phyloP scores from a whole-genome alignment of 2,329 filamentous ascomycete species.

The Aspergillus glaucus region DNA sequence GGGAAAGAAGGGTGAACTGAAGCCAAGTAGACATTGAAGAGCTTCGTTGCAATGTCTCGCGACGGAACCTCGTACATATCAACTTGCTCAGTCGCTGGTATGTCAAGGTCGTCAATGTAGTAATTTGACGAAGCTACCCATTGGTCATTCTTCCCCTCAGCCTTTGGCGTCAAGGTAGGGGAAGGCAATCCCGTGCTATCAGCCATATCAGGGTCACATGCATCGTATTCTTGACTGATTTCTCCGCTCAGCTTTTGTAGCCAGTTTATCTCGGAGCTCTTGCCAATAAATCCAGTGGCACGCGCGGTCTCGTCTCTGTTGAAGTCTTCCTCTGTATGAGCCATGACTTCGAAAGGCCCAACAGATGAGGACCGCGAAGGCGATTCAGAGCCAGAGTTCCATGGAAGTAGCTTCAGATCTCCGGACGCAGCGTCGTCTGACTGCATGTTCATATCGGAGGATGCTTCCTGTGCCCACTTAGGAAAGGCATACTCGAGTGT shows the following conservation, averaged over 20 bases:
- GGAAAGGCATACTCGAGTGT: conserved; percentile 2
- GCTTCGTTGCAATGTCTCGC: conserved; percentile 29
- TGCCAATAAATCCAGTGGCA: conserved; percentile 39
- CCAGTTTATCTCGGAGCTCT: conserved; percentile 42
- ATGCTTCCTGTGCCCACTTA: conserved; percentile 19
- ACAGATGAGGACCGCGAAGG: conserved; percentile 18
- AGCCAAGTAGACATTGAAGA: conserved; percentile 37
- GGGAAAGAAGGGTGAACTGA: conserved; percentile 42
- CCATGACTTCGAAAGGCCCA: conserved; percentile 34
- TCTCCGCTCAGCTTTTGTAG: conserved; percentile 34
- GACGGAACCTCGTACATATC: conserved; percentile 34
- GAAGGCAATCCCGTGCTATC: conserved; percentile 21
- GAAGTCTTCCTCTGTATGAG: conserved; percentile 39
- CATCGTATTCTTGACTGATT: conserved; percentile 21
- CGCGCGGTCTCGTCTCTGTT: conserved; percentile 32
- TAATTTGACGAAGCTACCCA: conserved; percentile 29
- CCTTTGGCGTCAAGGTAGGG: conserved; percentile 19
- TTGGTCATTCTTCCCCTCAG: conserved; percentile 17
- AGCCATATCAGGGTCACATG: conserved; percentile 9
- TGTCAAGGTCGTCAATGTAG: conserved; percentile 37
- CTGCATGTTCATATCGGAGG: conserved; percentile 17
- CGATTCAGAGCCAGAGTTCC: conserved; percentile 14
- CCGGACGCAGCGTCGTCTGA: conserved; percentile 11
- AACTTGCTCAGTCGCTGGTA: conserved; percentile 27
- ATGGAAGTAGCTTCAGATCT: conserved; percentile 12